Evolutionary conservation across 495 filamentous ascomycete species (phyloP), one percentile per base, ranked within the genome.

Genomic region (Penicillium pancosmium): DNA sequence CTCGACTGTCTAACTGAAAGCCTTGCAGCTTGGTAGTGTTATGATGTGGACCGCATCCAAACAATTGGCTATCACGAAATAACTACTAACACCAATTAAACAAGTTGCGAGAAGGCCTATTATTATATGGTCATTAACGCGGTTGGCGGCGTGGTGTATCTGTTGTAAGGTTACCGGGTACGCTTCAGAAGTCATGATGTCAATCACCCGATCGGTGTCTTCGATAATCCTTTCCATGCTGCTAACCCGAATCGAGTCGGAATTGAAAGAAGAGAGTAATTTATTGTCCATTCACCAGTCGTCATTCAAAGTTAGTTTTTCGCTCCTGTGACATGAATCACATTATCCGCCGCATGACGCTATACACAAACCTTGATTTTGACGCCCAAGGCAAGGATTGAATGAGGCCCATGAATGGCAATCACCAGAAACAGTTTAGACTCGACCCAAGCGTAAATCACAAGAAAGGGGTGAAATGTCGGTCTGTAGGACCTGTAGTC

Each of bases 401-500:
- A 44, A 21, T 44, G 48, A 13, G 25, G 7, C 19, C 52, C 52
- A 54, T 41, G 36, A 33, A 44, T 43, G 52, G 12, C 52, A 54
- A 23, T 31, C 4, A 54, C 36, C 1, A 54, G 15, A 43, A 43
- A 43, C 44, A 36, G 21, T 41, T 54, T 41, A 31, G 27, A 31
- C 27, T 31, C 5, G 6, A 54, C 52, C 52, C 35, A 54, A 36
- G 11, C 13, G 0, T 31, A 44, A 1, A 54, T 46, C 3, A 23
- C 36, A 54, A 54, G 19, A 8, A 43, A 54, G 36, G 52, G 52
- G 1, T 54, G 13, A 54, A 54, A 43, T 54, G 36, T 44, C 52
- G 36, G 52, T 54, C 52, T 54, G 52, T 23, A n/a, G 21, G 35
- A 27, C 52, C 52, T 34, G n/a, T 54, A 31, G 8, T 54, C 16